Evolutionary conservation across 139 green algal species (phyloP).

Genomic region (Pseudopediastrum boryanum): DNA sequence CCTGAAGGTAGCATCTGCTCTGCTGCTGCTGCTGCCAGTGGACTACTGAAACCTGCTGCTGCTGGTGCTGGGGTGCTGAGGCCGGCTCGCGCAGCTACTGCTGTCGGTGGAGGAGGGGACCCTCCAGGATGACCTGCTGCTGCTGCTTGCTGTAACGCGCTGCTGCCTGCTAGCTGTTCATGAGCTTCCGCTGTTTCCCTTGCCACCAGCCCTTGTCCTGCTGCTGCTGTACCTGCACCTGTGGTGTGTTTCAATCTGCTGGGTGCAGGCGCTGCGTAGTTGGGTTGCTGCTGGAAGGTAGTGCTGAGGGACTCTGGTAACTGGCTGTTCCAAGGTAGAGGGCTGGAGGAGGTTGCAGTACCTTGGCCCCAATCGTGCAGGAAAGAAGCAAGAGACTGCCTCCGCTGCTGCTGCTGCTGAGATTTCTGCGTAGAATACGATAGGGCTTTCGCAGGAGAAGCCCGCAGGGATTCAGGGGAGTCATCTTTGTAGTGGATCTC

Average conservation of each 20-base stretch:
- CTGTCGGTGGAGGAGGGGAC: too few species aligned
- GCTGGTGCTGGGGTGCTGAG: background rate
- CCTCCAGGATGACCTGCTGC: too few species aligned
- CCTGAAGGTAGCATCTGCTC: too few species aligned
- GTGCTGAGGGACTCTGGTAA: too few species aligned
- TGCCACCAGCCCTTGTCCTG: constrained; percentile 5
- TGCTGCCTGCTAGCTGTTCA: background rate
- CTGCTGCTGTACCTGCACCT: background rate
- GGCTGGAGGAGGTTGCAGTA: too few species aligned
- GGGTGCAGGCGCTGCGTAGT: too few species aligned
- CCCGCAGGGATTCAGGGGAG: background rate
- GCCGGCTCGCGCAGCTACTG: background rate
- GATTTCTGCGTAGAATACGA: too few species aligned
- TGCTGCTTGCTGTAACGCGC: background rate
- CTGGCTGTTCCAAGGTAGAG: too few species aligned
- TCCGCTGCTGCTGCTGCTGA: too few species aligned
- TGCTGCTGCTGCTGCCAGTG: background rate
- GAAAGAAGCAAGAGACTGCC: too few species aligned
- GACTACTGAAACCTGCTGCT: background rate
- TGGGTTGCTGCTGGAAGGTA: too few species aligned
- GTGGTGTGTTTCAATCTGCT: constrained; percentile 1
- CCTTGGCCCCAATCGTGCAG: too few species aligned
- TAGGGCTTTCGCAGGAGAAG: background rate
- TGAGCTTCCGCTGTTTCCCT: background rate
- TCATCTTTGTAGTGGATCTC: constrained; percentile 23